These are phyloP conservation scores for Artemisia annua DNA, from an alignment of 129 eudicot genomes.

Conservation along the genomic window DNA sequence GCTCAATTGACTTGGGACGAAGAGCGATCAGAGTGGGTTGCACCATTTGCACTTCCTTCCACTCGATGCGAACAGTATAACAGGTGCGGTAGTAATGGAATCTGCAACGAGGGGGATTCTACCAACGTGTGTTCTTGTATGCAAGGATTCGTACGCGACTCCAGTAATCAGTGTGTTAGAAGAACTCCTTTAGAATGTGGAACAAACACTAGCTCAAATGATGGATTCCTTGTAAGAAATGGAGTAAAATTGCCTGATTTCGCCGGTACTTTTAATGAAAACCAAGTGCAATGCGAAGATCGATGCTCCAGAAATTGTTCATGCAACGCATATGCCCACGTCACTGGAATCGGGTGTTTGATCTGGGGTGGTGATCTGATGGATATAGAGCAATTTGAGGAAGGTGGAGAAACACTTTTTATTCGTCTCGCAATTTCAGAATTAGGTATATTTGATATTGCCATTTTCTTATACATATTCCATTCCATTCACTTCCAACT, in stretches of 20 bases:
- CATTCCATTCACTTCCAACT: background rate
- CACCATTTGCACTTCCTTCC: constrained; percentile 30
- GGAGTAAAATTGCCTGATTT: constrained; percentile 47
- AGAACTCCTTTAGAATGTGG: constrained; percentile 34
- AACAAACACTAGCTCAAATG: constrained; percentile 23
- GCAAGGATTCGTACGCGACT: constrained; percentile 41
- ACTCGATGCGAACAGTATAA: constrained; percentile 41
- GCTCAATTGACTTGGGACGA: constrained; percentile 39
- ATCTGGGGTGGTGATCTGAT: constrained; percentile 18
- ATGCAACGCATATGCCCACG: constrained; percentile 49
- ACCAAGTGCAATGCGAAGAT: constrained; percentile 28
- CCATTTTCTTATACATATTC: background rate
- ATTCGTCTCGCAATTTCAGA: constrained; percentile 47
- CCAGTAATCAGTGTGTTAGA: constrained; percentile 33
- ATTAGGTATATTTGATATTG: constrained; percentile 30
- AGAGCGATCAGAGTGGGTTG: constrained; percentile 25
- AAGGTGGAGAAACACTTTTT: constrained; percentile 46
- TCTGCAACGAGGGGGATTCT: constrained; percentile 25
- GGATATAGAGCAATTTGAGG: constrained; percentile 40
- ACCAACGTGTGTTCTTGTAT: constrained; percentile 39
- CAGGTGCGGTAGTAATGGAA: constrained; percentile 49
- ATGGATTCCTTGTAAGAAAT: constrained; percentile 34
- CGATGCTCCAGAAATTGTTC: constrained; percentile 56
- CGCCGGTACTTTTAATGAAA: constrained; percentile 21
- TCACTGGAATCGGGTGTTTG: constrained; percentile 42